Evolutionary conservation across 116 monocot species (phyloP), one percentile per base, ranked within the genome.

Genomic region (Posidonia oceanica): DNA sequence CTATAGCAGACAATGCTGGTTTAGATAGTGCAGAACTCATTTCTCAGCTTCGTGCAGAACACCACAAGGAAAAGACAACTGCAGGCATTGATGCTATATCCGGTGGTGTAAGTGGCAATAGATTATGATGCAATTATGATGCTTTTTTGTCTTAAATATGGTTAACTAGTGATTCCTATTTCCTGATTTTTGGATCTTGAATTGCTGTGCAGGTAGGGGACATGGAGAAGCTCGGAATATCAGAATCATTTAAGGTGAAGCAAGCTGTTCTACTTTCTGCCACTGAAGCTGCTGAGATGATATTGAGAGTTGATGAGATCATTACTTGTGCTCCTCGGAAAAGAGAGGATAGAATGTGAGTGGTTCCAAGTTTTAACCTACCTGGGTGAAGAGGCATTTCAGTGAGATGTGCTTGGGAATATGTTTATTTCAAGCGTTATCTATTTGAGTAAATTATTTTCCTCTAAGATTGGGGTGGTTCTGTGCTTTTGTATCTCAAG

Each of bases 271-370:
- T 94, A 14, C 78, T 88, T 22, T 94, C 94, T 51, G 94, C 94
- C 2, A 94, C 86, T 4, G 94, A 94, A 78, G 94, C 94, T 15
- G 82, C 94, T 54, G 94, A 94, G 72, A 94, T 94, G 94, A 90
- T 94, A 55, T 73, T 90, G 48, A 83, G 94, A 65, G 94, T 94
- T 36, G 90, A 90, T 72, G 84, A 94, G 63, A 94, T 94, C 65
- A 88, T 94, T 53, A 87, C 90, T 7, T 90, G 91, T 41, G 94
- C 94, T 12, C 94, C 94, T 15, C 69, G 94, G 38, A 87, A 29
- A 75, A 94, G 94, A 66, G 94, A 94, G 72, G 85, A 94, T 12
- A 77, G 90, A 52, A 94, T 94, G 94, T 87, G 64, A 79, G 57
- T 29, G 29, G 29, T 29, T 29, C 1, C 29, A 29, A 29, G 29